Percentiles rank a stretch among this genome's conserved stretches.
Evolutionary conservation across 257 asterid genomes (phyloP).

Genomic region (Dorcoceras hygrometricum): DNA sequence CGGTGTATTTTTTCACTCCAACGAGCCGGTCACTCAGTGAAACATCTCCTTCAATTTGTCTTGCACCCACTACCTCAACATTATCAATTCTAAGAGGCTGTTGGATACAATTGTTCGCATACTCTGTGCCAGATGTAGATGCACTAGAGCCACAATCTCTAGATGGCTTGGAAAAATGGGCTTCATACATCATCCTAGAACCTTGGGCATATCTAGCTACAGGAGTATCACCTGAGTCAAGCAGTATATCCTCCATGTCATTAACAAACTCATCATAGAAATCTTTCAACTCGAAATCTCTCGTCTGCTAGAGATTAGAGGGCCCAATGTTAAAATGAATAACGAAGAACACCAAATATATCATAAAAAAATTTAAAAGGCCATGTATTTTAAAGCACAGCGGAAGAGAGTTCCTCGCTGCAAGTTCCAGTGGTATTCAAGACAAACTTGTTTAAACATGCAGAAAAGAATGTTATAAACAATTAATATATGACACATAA

Average conservation of each 20-base stretch:
- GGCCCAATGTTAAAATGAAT: constrained; percentile 4
- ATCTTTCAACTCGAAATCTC: constrained; percentile 50
- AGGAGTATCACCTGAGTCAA: constrained; percentile 64
- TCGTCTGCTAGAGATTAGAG: constrained; percentile 46
- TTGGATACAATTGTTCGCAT: constrained; percentile 42
- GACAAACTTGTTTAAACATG: background rate
- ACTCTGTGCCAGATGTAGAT: constrained; percentile 76
- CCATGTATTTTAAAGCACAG: background rate
- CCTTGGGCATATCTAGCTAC: constrained; percentile 41
- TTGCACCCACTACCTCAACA: constrained; percentile 73
- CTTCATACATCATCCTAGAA: constrained; percentile 35
- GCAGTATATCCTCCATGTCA: constrained; percentile 93
- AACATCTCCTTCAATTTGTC: constrained; percentile 78
- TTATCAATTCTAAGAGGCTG: constrained; percentile 59
- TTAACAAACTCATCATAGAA: constrained; percentile 74
- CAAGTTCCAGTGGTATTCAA: background rate
- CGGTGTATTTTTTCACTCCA: constrained; percentile 76
- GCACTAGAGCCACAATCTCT: constrained; percentile 94
- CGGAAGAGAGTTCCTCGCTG: background rate
- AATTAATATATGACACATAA: background rate
- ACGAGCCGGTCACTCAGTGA: constrained; percentile 84
- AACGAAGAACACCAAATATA: background rate
- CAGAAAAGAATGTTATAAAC: background rate
- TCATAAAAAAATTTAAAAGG: constrained; percentile 4
- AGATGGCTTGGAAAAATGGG: constrained; percentile 50